phyloP scores from a whole-genome alignment of 2,329 filamentous ascomycete species.

The Verticillium tricorpus region DNA sequence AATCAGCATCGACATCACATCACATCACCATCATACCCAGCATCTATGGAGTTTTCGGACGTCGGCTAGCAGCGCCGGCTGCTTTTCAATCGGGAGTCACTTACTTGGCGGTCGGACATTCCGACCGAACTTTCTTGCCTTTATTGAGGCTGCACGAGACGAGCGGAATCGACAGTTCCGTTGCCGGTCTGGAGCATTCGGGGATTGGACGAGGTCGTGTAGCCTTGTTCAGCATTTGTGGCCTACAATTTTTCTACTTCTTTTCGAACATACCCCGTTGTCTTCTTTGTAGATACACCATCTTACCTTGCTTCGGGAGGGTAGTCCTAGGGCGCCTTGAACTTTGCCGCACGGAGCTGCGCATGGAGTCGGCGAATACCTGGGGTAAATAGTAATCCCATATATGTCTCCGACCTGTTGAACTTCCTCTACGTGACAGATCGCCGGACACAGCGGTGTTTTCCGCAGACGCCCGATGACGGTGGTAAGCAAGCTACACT shows the following conservation, averaged over 20 bases:
- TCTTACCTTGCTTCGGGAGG: neutral
- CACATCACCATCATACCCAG: slow-evolving; percentile 11
- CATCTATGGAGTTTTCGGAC: neutral
- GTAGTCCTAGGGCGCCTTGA: neutral
- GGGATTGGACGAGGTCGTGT: neutral
- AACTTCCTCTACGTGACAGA: too few species aligned
- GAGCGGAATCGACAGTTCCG: neutral
- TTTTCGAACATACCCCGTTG: neutral
- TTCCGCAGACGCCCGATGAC: too few species aligned
- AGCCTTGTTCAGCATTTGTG: neutral
- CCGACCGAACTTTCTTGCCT: neutral
- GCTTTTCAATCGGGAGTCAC: neutral
- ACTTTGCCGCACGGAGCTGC: neutral
- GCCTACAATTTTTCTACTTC: neutral
- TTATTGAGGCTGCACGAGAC: neutral
- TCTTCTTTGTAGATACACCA: neutral
- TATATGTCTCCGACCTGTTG: neutral
- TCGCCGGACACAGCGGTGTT: too few species aligned
- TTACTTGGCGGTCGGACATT: neutral
- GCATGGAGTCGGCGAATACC: neutral
- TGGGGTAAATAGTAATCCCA: neutral
- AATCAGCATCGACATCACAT: slow-evolving; percentile 11
- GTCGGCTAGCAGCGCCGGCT: neutral
- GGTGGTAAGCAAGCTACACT: too few species aligned
- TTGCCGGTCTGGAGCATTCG: neutral